Evolutionary conservation across 2,329 filamentous ascomycete genomes (phyloP), one percentile per base, ranked within the genome.

Genomic region (Xylaria sp.): DNA sequence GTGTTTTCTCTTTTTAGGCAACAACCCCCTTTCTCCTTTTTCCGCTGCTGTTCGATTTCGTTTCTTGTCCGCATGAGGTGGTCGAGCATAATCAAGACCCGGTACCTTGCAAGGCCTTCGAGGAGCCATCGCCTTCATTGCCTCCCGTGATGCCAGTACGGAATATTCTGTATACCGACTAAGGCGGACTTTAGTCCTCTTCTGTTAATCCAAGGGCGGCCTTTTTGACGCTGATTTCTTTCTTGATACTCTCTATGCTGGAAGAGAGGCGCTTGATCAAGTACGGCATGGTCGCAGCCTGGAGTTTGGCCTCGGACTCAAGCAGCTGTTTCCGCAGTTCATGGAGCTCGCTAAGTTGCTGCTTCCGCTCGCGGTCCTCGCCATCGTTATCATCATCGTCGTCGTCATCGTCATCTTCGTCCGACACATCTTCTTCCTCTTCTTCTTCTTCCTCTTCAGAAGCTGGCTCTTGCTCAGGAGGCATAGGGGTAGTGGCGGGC

Each of bases 361-460:
- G 80, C 65, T 80, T 78, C 62, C 83, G 78, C 61, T 82, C 81
- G 63, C 82, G 78, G 62, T 80, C 75, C 62, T 83, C 76, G 60
- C 80, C 75, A 54, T 84, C 82, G 30, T 82, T 80, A 57, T 84
- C 82, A 11, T 80, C 73, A 49, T 82, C 80, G 2, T 82, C 80
- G 39, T 80, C 80, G 10, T 80, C 79, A 4, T 79, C 79, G 1
- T 82, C 81, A 4, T 80, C 79, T 30, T 80, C 78, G 10, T 81
- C 79, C 7, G 76, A 76, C 18, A 79, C 76, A 3, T 76, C 73
- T 7, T 77, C 78, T 8, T 78, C 72, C 5, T 71, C 72, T 2
- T 71, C 72, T 2, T 71, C 70, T 0, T 74, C 77, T 10, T 76
- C 76, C 52, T 79, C 78, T 63, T 75, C 73, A 19, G 80, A 79